phyloP scores from a whole-genome alignment of 2,329 filamentous ascomycete species.

The Penicillium sp. region DNA sequence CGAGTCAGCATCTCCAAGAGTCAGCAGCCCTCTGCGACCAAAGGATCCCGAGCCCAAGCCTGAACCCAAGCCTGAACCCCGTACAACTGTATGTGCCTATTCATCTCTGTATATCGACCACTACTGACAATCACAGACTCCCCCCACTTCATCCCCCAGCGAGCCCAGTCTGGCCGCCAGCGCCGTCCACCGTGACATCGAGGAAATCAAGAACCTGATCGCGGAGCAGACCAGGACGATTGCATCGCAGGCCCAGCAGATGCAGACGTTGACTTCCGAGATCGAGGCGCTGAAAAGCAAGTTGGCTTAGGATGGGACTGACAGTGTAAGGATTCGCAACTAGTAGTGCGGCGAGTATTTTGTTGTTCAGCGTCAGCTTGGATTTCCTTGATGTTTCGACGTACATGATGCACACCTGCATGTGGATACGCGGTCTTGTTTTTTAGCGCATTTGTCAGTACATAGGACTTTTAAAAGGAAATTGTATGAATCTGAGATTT shows the following conservation, averaged over 20 bases:
- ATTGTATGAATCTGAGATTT: not conserved
- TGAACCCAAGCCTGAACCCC: conserved; percentile 25
- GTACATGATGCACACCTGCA: conserved; percentile 13
- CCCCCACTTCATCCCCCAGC: conserved; percentile 32
- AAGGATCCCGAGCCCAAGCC: conserved; percentile 23
- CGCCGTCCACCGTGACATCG: conserved; percentile 60
- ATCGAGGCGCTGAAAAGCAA: conserved; percentile 77
- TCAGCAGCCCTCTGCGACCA: conserved; percentile 31
- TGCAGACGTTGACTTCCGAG: conserved; percentile 63
- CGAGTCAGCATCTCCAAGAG: conserved; percentile 23
- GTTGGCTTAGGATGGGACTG: conserved; percentile 46
- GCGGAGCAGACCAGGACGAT: conserved; percentile 74
- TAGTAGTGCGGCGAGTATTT: conserved; percentile 5
- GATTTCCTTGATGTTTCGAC: conserved; percentile 9
- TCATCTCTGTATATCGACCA: not conserved
- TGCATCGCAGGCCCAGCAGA: conserved; percentile 69
- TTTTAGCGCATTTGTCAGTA: conserved; percentile 26
- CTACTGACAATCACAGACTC: conserved; percentile 14
- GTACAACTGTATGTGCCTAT: conserved; percentile 15
- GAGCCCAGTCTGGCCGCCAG: conserved; percentile 23
- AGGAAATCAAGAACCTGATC: conserved; percentile 71
- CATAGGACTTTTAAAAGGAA: conserved; percentile 12
- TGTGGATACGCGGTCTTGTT: conserved; percentile 22
- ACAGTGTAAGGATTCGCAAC: conserved; percentile 1
- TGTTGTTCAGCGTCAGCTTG: not conserved